Evolutionary conservation across 2,329 filamentous ascomycete species (phyloP).

Genomic region (Paraphaeosphaeria sporulosa): DNA sequence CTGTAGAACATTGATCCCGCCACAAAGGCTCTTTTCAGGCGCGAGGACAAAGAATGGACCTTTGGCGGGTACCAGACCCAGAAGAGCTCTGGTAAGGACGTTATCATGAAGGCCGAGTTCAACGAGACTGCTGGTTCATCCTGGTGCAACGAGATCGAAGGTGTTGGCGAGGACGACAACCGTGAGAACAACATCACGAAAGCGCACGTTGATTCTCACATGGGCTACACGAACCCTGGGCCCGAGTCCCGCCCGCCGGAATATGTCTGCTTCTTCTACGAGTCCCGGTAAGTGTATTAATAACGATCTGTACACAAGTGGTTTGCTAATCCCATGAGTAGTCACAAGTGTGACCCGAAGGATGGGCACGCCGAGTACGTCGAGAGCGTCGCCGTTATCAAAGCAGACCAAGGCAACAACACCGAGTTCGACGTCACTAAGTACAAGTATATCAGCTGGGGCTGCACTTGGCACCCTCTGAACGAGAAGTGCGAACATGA

Average conservation of each 20-base stretch:
- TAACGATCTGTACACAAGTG: too few species aligned
- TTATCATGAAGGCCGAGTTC: neutral
- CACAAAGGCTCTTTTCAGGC: neutral
- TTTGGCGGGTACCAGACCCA: neutral
- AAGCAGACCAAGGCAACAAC: neutral
- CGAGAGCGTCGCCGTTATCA: neutral
- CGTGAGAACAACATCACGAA: neutral
- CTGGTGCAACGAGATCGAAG: conserved; percentile 1
- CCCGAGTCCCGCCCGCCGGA: neutral
- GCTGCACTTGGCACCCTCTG: conserved; percentile 5
- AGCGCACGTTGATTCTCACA: neutral
- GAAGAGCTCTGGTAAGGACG: neutral
- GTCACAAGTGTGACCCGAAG: neutral
- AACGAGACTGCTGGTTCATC: neutral
- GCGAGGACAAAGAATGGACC: neutral
- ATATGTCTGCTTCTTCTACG: conserved; percentile 12
- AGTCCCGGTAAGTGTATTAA: neutral
- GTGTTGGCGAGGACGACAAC: neutral
- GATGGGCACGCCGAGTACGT: conserved; percentile 4
- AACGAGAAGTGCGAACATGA: neutral
- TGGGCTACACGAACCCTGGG: neutral
- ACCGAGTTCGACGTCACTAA: neutral
- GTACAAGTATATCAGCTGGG: conserved; percentile 8
- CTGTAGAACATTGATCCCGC: neutral
- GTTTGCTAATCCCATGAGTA: neutral